Evolutionary conservation across 139 green algal species (phyloP).

Genomic region (Tetradesmus obliquus): DNA sequence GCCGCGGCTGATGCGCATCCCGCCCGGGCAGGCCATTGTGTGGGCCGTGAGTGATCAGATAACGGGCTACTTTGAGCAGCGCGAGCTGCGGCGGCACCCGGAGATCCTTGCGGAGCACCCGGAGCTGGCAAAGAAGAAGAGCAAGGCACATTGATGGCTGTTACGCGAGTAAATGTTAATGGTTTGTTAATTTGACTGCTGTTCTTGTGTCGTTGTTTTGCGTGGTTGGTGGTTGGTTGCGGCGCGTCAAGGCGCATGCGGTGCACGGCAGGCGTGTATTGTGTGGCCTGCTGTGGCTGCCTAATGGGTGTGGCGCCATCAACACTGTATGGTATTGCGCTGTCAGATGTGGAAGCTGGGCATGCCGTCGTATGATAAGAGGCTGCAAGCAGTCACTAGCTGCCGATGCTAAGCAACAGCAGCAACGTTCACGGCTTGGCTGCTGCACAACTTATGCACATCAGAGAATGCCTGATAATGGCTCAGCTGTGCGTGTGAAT

Average conservation of each 20-base stretch:
- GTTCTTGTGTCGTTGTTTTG: not conserved
- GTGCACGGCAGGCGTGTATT: not conserved
- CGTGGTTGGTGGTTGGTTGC: not conserved
- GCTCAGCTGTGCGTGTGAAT: no score
- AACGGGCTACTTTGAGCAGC: conserved; percentile 43
- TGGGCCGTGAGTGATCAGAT: conserved; percentile 93
- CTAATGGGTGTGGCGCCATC: no score
- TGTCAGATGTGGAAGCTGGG: no score
- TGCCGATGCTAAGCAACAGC: no score
- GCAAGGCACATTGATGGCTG: not conserved
- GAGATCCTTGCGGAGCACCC: not conserved
- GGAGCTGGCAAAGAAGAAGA: not conserved
- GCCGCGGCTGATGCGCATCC: conserved; percentile 94
- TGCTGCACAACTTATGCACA: no score
- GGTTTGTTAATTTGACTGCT: not conserved
- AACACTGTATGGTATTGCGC: no score
- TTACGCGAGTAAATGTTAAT: not conserved
- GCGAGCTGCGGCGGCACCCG: not conserved
- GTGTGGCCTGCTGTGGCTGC: no score
- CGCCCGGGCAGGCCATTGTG: conserved; percentile 94
- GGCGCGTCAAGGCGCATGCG: not conserved
- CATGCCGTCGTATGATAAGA: no score
- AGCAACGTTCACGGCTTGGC: no score
- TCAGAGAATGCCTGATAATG: no score
- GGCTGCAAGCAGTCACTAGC: no score